Conservation (phyloP, 73 alveolate species). For the Paramecium biaurelia region DNA sequence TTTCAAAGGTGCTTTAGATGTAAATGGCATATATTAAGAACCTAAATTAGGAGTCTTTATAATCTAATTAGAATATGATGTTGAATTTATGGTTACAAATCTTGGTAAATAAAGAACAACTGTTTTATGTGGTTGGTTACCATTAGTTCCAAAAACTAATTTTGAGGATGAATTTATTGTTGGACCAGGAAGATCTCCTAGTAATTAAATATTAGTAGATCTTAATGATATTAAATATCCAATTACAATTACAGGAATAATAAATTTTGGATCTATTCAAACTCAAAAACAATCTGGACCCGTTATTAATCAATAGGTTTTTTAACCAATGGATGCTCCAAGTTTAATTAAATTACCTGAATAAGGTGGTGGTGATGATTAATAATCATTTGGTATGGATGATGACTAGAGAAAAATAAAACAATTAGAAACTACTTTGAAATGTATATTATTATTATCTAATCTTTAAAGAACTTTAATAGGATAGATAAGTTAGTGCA, state of each 20-base stretch:
- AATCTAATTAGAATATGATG: constrained; percentile 32
- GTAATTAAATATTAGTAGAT: background rate
- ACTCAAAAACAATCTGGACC: background rate
- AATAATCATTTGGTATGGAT: background rate
- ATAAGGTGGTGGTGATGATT: no score
- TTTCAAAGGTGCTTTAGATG: constrained; percentile 37
- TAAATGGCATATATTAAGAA: background rate
- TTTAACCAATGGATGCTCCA: background rate
- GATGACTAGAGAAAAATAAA: constrained; percentile 1
- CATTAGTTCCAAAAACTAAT: background rate
- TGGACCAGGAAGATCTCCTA: constrained; percentile 34
- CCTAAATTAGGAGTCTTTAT: constrained; percentile 31
- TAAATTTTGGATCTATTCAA: background rate
- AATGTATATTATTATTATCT: background rate
- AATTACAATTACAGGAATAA: background rate
- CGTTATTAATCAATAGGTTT: background rate
- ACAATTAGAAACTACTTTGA: background rate
- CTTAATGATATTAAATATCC: background rate
- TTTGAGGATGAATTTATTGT: constrained; percentile 10
- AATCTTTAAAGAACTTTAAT: background rate
- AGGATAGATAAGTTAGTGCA: constrained; percentile 20
- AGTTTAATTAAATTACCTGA: background rate
- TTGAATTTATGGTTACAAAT: constrained; percentile 26
- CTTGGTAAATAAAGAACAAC: constrained; percentile 19
- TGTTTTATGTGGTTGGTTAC: constrained; percentile 29